Evolutionary conservation across 192 early-diverging fungal species (phyloP), one percentile per base, ranked within the genome.

Genomic region (Mortierella hygrophila): DNA sequence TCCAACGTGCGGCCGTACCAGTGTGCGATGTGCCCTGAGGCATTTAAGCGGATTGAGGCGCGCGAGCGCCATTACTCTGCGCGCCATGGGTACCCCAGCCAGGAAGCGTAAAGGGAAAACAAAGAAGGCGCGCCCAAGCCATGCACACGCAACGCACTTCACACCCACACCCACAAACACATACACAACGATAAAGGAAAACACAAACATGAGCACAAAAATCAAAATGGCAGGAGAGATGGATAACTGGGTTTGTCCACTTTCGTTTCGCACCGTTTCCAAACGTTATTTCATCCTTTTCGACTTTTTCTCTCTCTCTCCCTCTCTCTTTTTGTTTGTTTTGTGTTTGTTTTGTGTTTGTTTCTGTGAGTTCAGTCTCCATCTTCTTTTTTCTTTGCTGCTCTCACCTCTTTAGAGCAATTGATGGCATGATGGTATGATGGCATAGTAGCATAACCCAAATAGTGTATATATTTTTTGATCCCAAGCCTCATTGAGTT

Each of bases 21-120:
- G 60, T 65, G 60, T 15, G 29, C 29, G 1, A 3, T 2, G 2
- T 65, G 60, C 11, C 60, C 60, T 3, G 29, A 65, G 29, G 60
- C 60, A 4, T 65, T 65, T 15, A 65, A 65, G 29, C 60, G 60
- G 60, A 65, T 65, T 65, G 60, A 65, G 60, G 60, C 60, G 9
- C 60, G 60, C n/a, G 60, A 65, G 60, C 26, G 60, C 8, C 60
- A 65, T 65, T 32, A 15, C 29, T 3, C 35, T 23, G 60, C 60
- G 8, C n/a, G 35, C 29, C 60, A 65, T 65, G 60, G 60, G 29
- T 15, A 32, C 60, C 11, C 29, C 4, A 21, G 16, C 49, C 49
- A 52, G 16, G 49, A 20, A 18, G 49, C 3, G 49, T 52, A 5
- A 46, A 46, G 44, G 13, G 15, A 52, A 16, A 52, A 49, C 10